Base-by-base conservation (phyloP, 495 filamentous ascomycete species). In the Xylaria longipes region DNA sequence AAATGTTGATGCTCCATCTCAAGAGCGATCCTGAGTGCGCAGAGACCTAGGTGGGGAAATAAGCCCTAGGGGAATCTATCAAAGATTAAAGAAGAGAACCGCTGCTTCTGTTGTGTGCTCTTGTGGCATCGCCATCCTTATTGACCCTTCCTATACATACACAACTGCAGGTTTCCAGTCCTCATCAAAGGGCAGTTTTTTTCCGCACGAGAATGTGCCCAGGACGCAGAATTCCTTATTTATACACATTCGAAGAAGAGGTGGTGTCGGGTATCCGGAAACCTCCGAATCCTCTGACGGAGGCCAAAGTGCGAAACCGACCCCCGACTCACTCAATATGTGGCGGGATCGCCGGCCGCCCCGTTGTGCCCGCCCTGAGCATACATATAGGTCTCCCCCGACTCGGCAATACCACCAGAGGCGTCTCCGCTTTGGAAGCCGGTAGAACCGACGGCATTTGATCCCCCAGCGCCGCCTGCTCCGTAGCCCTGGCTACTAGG, bases 401-500 rank as follows among this genome's bases (percentile, higher is more conserved):
- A 87, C 72, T 89, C 88, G 60, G 88, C 89, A 65, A 91, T 81
- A 70, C 89, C 88, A 69, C 81, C 88, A 77, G 88, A 86, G 54
- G 85, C 79, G 58, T 87, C 89, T 71, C 90, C 83, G 39, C 87
- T 87, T 50, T 86, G 83, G 76, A 90, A 93, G 8, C 82, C 74
- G 43, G 75, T 57, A 20, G 72, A 46, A n/a, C 75, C 81, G 57
- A 84, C 81, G 7, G 84, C 78, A 63, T 86, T 84, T 33, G 85
- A 80, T 63, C 83, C 84, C 61, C 79, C 76, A 29, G 82, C 78
- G 41, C 78, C 79, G 62, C 85, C 83, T 39, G 87, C 87, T 52
- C 86, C 87, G 75, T 91, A 93, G 22, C 90, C 91, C 76, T 92
- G 91, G 81, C 91, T 92, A 57, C 83, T 83, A 57, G 92, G 91